Evolutionary conservation across 768 basidiomycete species (phyloP), one percentile per base, ranked within the genome.

Genomic region (Lactarius deliciosus): DNA sequence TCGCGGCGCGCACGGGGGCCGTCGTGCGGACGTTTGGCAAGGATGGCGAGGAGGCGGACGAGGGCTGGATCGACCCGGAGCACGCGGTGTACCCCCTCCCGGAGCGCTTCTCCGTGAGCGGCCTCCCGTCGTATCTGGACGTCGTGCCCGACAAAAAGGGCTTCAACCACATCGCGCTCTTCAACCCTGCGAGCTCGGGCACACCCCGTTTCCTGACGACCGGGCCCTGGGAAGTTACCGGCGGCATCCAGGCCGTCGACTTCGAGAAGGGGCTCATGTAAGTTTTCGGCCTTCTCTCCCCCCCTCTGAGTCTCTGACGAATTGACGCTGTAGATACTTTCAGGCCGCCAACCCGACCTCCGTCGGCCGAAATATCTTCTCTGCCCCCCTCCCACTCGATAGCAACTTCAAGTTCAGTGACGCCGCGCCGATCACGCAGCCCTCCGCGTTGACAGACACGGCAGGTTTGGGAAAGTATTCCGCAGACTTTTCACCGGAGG

Each of bases 121-220:
- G 81, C 43, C 76, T 80, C 8, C 78, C 83, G 32, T 91, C 91
- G 18, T 99, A 98, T 76, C 83, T 99, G 58, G 97, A 99, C 75
- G 83, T 99, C 68, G 85, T 96, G 5, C 94, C 96, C 10, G 86
- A 83, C 36, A 72, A 79, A 30, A 86, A 91, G 5, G 97, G 97
- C 0, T 98, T 83, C 80, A 89, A 92, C 71, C 96, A 98, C 74
- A 87, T 99, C 72, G 97, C 96, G 0, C 82, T 95, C 38, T 99
- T 96, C 80, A 88, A 84, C 69, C 89, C 94, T 7, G 86, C 90
- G 3, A 83, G 82, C 66, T 82, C 89, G 20, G 77, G 80, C 34
- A 84, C 81, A 1, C 94, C 96, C 2, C 83, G 78, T 40, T 99
- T 93, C 80, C 80, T 99, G 45, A 98, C 96, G 1, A 81, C 82